Evolutionary conservation across 306 rosid species (phyloP).

Genomic region (Prunus davidiana): DNA sequence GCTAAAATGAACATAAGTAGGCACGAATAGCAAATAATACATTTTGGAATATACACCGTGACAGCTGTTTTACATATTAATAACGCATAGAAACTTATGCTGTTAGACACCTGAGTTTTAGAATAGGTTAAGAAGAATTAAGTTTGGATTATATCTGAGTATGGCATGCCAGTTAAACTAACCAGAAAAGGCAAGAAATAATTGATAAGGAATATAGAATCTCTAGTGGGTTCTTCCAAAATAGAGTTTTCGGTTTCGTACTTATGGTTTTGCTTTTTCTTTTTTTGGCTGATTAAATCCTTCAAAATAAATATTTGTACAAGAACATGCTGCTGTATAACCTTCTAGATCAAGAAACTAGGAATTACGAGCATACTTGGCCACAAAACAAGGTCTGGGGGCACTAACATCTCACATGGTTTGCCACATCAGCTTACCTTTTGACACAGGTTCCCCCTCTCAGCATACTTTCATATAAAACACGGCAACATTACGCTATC

Average conservation of each 20-base stretch:
- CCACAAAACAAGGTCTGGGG: background rate
- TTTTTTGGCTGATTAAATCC: background rate
- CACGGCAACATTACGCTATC: background rate
- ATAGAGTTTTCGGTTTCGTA: background rate
- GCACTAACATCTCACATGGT: background rate
- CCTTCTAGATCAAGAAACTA: background rate
- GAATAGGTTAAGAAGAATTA: background rate
- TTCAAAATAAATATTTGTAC: background rate
- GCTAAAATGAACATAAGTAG: background rate
- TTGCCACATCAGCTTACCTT: background rate
- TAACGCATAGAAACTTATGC: background rate
- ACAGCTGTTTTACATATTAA: conserved; percentile 1
- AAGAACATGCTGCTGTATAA: background rate
- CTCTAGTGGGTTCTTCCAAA: background rate
- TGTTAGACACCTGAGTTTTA: background rate
- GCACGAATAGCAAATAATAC: background rate
- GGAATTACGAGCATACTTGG: background rate
- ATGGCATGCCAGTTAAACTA: conserved; percentile 12
- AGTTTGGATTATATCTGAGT: background rate
- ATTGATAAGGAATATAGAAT: conserved; percentile 1
- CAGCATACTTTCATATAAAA: background rate
- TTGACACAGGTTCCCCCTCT: background rate
- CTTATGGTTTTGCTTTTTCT: background rate
- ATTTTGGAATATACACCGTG: background rate
- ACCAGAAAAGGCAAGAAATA: conserved; percentile 2